Evolutionary conservation across 2,329 filamentous ascomycete species (phyloP).

Genomic region (Claviceps monticola): DNA sequence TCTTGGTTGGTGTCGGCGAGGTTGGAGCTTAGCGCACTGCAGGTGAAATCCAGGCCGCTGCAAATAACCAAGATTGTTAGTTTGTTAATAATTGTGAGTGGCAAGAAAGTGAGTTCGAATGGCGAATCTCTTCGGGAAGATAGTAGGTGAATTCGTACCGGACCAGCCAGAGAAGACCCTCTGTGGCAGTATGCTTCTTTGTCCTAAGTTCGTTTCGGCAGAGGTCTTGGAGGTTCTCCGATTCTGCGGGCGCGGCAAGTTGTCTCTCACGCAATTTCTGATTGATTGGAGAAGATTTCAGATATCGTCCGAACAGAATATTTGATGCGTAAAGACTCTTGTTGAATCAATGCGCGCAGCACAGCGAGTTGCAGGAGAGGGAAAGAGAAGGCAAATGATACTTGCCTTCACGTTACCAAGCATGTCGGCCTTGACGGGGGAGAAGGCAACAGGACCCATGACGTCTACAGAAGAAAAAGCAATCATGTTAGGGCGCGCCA

Average conservation of each 20-base stretch:
- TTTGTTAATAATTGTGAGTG: background rate
- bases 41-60: constrained; percentile 89
- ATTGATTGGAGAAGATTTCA: constrained; percentile 21
- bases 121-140: too few relatives aligned
- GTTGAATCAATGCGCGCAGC: background rate
- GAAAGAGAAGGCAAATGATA: background rate
- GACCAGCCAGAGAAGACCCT: constrained; percentile 81
- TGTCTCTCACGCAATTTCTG: constrained; percentile 85
- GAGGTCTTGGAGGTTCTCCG: constrained; percentile 73
- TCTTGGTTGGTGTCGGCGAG: constrained; percentile 54
- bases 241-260: constrained; percentile 62
- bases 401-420: constrained; percentile 76
- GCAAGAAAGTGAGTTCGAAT: background rate
- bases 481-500: background rate
- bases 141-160: constrained; percentile 40
- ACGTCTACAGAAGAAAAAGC: constrained; percentile 30
- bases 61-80: constrained; percentile 1
- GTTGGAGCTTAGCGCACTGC: constrained; percentile 69
- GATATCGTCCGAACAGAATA: background rate
- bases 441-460: constrained; percentile 63
- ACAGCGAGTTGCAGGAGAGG: background rate
- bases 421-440: constrained; percentile 84
- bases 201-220: constrained; percentile 76
- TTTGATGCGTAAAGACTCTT: background rate
- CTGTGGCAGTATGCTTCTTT: constrained; percentile 77